Base-by-base conservation (phyloP, 768 basidiomycete genomes). In the Roridomyces roridus region DNA sequence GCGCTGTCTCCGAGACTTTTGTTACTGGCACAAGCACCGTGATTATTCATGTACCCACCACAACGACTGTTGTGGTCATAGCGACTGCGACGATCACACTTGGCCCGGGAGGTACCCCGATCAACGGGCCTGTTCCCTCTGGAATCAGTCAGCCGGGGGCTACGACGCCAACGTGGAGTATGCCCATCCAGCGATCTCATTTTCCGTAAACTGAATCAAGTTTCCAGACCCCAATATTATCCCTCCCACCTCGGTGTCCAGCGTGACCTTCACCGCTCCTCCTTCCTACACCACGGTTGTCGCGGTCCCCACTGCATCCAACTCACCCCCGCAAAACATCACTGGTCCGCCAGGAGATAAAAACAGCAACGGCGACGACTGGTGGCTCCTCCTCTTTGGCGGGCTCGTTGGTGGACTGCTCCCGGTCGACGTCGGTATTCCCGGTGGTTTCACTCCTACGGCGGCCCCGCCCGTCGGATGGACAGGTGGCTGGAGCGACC, bases 111-210 rank as follows among this genome's bases (percentile, higher is more conserved):
- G 55, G 55, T 18, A 45, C 42, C 15, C 55, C 55, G 3, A n/a
- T 56, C 34, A 44, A 43, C 20, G 41, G 41, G 5, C 47, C 55
- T 0, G 14, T 56, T 25, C 46, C 47, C 5, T 20, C 40, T 0
- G 46, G 26, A 7, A n/a, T 47, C 9, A 49, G 41, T 2, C 21
- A 26, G 28, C 40, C 42, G 17, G 55, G 55, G 5, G 55, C 46
- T 6, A 24, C 37, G 1, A 42, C 47, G 17, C 55, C 55, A 21
- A 50, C 55, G 10, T 49, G 55, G 55, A 48, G 55, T 56, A 45
- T 11, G 18, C 17, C 10, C 17, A n/a, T 40, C 39, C 39, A 9
- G 18, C 21, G 12, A 5, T 3, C 14, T 34, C 31, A 34, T 34
- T 34, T n/a, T n/a, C n/a, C 31, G 7, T 34, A 34, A 15, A 34